A percentile compares a stretch with the other conserved stretches of the same genome.
Conservation (phyloP, 805 yeast genomes). For the Suhomyces vadensis region DNA sequence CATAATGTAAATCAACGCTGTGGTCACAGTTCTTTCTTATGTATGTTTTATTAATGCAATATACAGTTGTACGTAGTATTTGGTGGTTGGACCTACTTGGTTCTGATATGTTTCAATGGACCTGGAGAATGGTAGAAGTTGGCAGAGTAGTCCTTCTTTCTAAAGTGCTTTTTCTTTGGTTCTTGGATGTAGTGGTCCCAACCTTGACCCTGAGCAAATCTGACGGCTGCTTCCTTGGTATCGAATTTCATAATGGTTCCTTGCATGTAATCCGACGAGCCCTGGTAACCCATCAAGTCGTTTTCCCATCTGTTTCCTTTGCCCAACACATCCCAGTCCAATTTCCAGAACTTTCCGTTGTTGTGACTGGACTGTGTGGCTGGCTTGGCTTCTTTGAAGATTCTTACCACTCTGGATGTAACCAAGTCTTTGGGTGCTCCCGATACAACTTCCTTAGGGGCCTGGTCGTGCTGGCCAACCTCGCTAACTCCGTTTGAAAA, state of each 20-base stretch:
- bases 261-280: conserved; percentile 78
- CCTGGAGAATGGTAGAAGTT: conserved; percentile 71
- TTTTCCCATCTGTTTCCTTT: conserved; percentile 87
- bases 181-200: conserved; percentile 84
- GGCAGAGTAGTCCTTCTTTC: conserved; percentile 70
- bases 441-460: conserved; percentile 59
- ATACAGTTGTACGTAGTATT: background rate
- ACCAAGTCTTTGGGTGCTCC: conserved; percentile 76
- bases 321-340: conserved; percentile 81
- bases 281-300: conserved; percentile 83
- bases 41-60: conserved; percentile 5
- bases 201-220: conserved; percentile 80
- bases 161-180: conserved; percentile 72
- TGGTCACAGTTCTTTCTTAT: too few species aligned
- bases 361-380: conserved; percentile 77
- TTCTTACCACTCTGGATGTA: conserved; percentile 68
- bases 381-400: conserved; percentile 72
- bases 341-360: conserved; percentile 61
- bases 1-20: too few species aligned
- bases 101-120: conserved; percentile 76
- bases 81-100: conserved; percentile 61
- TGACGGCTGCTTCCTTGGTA: conserved; percentile 71
- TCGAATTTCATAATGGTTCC: conserved; percentile 75
- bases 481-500: conserved; percentile 26
- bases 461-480: conserved; percentile 20